These are phyloP conservation scores for Tulasnella sp. DNA, from an alignment of 768 basidiomycete species.

Conservation along the genomic window DNA sequence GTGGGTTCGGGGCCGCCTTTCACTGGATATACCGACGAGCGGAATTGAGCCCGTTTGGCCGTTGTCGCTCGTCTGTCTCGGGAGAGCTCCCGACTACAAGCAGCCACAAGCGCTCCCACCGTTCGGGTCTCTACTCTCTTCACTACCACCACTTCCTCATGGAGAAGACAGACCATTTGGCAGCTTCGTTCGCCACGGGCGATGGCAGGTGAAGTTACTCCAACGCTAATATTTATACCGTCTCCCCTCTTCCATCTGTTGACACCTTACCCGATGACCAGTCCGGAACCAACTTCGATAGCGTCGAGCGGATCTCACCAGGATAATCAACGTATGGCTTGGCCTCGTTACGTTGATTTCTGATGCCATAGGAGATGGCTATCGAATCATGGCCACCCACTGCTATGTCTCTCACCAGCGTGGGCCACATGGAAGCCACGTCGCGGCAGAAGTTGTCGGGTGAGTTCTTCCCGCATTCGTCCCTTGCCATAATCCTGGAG, in stretches of 20 bases:
- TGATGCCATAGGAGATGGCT: neutral
- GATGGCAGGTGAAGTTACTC: neutral
- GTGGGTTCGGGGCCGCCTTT: neutral
- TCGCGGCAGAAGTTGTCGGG: neutral
- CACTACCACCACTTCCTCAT: neutral
- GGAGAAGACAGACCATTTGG: neutral
- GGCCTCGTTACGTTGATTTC: neutral
- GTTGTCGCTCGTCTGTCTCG: neutral
- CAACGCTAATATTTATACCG: neutral
- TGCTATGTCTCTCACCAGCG: neutral
- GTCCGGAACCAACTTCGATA: neutral
- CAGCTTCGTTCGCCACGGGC: neutral
- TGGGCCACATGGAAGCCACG: constrained; percentile 9
- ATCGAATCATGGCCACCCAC: neutral
- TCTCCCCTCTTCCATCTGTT: neutral
- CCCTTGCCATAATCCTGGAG: neutral
- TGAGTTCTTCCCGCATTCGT: neutral
- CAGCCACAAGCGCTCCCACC: neutral
- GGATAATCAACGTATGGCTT: neutral
- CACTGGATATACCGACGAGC: neutral
- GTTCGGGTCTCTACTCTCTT: neutral
- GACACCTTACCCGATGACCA: neutral
- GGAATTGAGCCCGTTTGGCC: neutral
- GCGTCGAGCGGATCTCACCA: neutral
- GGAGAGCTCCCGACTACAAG: neutral